These are phyloP conservation scores for Diddensiella caesifluorescens DNA, from an alignment of 805 yeast genomes.

Conservation along the genomic window DNA sequence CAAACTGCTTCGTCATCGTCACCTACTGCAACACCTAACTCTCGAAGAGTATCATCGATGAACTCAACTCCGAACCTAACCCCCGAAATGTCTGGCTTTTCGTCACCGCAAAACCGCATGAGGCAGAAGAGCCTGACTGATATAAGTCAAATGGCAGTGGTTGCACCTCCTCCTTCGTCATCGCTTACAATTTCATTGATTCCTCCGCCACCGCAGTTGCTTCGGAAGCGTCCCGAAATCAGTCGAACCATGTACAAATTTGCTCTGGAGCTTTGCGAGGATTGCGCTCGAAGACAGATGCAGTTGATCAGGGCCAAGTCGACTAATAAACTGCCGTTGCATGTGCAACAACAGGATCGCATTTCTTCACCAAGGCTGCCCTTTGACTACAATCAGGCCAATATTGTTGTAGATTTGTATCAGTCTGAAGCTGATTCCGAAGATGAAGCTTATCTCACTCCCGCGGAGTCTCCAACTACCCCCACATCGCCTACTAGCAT, in stretches of 20 bases:
- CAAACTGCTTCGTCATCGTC: not conserved
- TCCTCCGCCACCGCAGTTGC: slow-evolving; percentile 30
- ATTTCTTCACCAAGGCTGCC: slow-evolving; percentile 18
- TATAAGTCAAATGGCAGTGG: no score
- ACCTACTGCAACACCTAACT: not conserved
- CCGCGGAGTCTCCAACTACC: not conserved
- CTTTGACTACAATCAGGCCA: slow-evolving; percentile 12
- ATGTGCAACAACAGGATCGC: not conserved
- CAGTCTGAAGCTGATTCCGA: slow-evolving; percentile 8
- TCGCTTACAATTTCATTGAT: slow-evolving; percentile 21
- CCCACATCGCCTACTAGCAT: not conserved
- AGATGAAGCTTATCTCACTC: slow-evolving; percentile 8
- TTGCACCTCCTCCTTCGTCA: not conserved
- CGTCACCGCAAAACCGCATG: slow-evolving; percentile 5
- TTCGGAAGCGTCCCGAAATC: slow-evolving; percentile 29
- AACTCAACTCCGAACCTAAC: not conserved
- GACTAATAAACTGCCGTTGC: not conserved
- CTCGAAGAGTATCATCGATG: slow-evolving; percentile 2
- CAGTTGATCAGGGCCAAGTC: slow-evolving; percentile 11
- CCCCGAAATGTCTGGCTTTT: not conserved
- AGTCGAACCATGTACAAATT: slow-evolving; percentile 28
- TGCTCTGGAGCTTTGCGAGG: slow-evolving; percentile 22
- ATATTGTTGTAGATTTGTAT: slow-evolving; percentile 7
- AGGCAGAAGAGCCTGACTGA: no score
- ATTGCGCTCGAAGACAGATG: slow-evolving; percentile 14